A percentile compares a stretch with the other conserved stretches of the same genome.
Conservation (phyloP, 305 asterid species). For the Petunia hybrid region DNA sequence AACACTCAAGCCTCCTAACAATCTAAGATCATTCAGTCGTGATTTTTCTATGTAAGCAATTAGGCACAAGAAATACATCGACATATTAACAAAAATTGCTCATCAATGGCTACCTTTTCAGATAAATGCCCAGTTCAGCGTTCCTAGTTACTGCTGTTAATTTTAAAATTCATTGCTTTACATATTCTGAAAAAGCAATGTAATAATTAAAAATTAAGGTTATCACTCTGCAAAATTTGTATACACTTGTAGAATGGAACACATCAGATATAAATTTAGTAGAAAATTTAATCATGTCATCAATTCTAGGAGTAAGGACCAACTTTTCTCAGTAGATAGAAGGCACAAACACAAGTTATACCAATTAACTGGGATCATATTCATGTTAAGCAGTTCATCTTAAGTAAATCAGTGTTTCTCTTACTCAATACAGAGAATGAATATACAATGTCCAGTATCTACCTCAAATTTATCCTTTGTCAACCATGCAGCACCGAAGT, state of each 20-base stretch:
- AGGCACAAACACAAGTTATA: neutral
- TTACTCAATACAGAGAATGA: constrained; percentile 11
- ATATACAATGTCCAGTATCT: constrained; percentile 36
- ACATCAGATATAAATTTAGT: neutral
- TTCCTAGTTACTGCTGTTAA: constrained; percentile 14
- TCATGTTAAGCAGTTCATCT: constrained; percentile 26
- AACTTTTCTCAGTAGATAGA: neutral
- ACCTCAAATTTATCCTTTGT: constrained; percentile 90
- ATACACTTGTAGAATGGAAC: constrained; percentile 23
- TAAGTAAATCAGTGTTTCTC: constrained; percentile 27
- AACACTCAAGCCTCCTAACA: neutral
- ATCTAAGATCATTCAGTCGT: neutral
- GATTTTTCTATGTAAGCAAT: neutral
- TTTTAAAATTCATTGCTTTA: constrained; percentile 9
- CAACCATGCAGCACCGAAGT: constrained; percentile 91
- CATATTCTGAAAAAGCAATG: neutral
- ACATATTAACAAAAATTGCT: neutral
- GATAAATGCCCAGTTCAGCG: neutral
- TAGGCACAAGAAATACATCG: neutral
- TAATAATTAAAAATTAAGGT: neutral
- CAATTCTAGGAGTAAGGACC: neutral
- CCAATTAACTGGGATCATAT: constrained; percentile 28
- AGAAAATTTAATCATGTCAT: neutral
- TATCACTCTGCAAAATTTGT: neutral
- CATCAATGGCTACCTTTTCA: neutral